Conservation (phyloP, 1,139 yeast species). For the Taphrina populina region DNA sequence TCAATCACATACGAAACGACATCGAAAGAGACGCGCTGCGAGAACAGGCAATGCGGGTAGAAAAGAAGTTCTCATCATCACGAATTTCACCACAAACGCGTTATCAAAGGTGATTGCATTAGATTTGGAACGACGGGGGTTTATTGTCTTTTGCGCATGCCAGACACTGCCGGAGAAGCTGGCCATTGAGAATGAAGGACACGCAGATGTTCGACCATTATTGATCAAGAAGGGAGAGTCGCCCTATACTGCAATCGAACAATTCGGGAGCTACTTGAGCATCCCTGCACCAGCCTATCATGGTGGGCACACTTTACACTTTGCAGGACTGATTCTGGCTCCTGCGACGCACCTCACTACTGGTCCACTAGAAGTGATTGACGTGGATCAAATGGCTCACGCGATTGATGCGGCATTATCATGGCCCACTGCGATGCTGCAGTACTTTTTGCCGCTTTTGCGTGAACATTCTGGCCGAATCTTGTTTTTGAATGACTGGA, state of each 20-base stretch:
- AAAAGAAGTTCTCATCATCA: conserved; percentile 25
- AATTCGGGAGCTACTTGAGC: conserved; percentile 17
- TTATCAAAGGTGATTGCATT: conserved; percentile 18
- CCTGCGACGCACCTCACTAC: conserved; percentile 12
- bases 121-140: conserved; percentile 30
- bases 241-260: conserved; percentile 14
- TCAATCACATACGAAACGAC: conserved; percentile 6
- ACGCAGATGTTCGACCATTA: conserved; percentile 25
- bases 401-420: conserved; percentile 6
- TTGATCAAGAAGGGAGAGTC: conserved; percentile 10
- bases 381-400: conserved; percentile 13
- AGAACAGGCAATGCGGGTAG: conserved; percentile 28
- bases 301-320: conserved; percentile 30
- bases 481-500: conserved; percentile 29
- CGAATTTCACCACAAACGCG: conserved; percentile 9
- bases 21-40: conserved; percentile 24
- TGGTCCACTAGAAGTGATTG: conserved; percentile 21
- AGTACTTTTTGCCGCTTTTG: conserved; percentile 21
- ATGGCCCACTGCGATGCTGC: conserved; percentile 24
- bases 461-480: conserved; percentile 29
- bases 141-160: conserved; percentile 28
- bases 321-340: conserved; percentile 25
- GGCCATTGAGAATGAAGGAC: conserved; percentile 31
- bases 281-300: conserved; percentile 31
- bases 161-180: conserved; percentile 10